Evolutionary conservation across 306 rosid genomes (phyloP).

Genomic region (Astragalus glycyphyllos): DNA sequence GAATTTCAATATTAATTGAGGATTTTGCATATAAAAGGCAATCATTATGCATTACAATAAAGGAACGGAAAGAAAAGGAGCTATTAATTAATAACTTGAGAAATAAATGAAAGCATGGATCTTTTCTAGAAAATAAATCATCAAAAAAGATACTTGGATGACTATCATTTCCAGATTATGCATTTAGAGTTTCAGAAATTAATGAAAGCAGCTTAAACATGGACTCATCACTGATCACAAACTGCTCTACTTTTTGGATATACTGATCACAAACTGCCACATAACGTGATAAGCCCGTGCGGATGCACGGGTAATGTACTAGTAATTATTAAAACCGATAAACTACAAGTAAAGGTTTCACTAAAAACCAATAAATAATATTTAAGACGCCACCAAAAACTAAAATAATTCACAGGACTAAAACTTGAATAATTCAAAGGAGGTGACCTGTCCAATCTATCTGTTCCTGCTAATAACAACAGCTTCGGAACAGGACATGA

Average conservation of each 20-base stretch:
- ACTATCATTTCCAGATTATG: slow-evolving; percentile 18
- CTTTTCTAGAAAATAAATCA: background rate
- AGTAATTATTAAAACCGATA: slow-evolving; percentile 21
- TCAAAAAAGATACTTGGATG: slow-evolving; percentile 16
- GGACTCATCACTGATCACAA: slow-evolving; percentile 19
- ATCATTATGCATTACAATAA: slow-evolving; percentile 20
- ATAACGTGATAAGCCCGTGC: too few species aligned
- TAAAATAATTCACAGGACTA: slow-evolving; percentile 17
- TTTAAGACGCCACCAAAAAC: slow-evolving; percentile 19
- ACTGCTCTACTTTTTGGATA: background rate
- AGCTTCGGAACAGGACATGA: slow-evolving; percentile 86
- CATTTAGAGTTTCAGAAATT: background rate
- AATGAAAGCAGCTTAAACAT: background rate
- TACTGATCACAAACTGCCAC: too few species aligned
- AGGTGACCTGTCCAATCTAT: slow-evolving; percentile 88
- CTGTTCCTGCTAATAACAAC: slow-evolving; percentile 93
- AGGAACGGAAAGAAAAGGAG: slow-evolving; percentile 10
- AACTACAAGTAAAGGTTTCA: slow-evolving; percentile 6
- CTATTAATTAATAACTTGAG: background rate
- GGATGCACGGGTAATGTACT: too few species aligned
- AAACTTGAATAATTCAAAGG: slow-evolving; percentile 2
- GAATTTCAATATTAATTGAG: slow-evolving; percentile 25
- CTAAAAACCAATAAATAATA: slow-evolving; percentile 18
- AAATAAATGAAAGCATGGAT: background rate
- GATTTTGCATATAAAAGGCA: slow-evolving; percentile 5